phyloP scores from a whole-genome alignment of 225 moss, liverwort and hornwort genomes.

The Polytrichum commune region DNA sequence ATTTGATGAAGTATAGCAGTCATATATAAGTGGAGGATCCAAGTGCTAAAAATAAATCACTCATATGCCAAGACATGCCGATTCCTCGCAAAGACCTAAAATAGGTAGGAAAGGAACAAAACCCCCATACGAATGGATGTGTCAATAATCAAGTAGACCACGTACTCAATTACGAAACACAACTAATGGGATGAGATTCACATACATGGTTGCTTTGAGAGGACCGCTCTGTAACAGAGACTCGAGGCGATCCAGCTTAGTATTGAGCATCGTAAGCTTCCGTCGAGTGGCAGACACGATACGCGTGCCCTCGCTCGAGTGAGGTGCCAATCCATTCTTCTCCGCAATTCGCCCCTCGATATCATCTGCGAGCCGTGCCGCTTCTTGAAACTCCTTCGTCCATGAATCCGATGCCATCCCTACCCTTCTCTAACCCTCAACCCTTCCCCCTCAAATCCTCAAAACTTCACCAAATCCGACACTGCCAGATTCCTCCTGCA shows the following conservation, averaged over 20 bases:
- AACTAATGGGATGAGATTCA: background rate
- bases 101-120: too few species aligned
- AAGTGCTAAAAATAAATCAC: too few species aligned
- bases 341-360: constrained; percentile 71
- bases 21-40: too few species aligned
- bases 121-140: too few species aligned
- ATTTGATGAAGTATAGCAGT: too few species aligned
- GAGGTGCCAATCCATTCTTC: constrained; percentile 62
- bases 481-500: background rate
- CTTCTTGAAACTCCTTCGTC: constrained; percentile 91
- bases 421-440: background rate
- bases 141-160: too few species aligned
- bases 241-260: constrained; percentile 85
- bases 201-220: constrained; percentile 45
- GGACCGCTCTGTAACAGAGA: constrained; percentile 51
- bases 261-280: constrained; percentile 79
- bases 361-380: constrained; percentile 71
- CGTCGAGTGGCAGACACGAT: constrained; percentile 73
- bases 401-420: constrained; percentile 69
- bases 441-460: background rate
- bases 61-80: too few species aligned
- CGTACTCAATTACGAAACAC: too few species aligned
- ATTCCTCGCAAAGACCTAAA: too few species aligned
- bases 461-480: background rate
- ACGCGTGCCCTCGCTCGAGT: constrained; percentile 62